Base-by-base conservation (phyloP, 345 rosid genomes). In the Erodium maritimum region DNA sequence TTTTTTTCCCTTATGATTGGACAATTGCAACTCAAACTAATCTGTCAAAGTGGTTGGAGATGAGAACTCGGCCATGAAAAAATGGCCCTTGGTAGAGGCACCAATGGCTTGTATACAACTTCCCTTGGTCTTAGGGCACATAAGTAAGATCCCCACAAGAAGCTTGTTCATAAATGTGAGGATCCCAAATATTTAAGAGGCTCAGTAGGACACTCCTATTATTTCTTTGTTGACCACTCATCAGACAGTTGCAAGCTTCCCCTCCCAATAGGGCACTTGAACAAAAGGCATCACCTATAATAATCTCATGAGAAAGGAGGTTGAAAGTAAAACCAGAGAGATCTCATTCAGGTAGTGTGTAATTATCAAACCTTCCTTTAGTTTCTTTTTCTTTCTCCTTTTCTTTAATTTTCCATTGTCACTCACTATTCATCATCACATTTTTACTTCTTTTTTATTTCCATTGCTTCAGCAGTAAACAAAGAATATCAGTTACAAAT, bases 321-420 rank as follows among this genome's bases (percentile, higher is more conserved):
- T 42, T 3, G 14, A 64, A 63, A 60, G 74, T 59, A 59, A 62
- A 61, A 62, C 17, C 54, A 53, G 34, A 46, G 46, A 9, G 69
- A 68, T 55, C 67, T 68, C 62, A 63, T 64, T 79, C 71, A 60
- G 86, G 86, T 71, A 59, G 67, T 70, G 48, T 66, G 77, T 81
- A 62, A 59, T 57, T 60, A 65, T 75, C 82, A 56, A 10, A n/a
- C 56, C 65, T 54, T 68, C 33, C 33, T 25, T 25, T 7, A 29
- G 9, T 71, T 58, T 62, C 67, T 67, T 77, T 77, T 73, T 55
- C 68, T 73, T 71, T 71, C 55, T 62, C 67, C 64, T 77, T 77
- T 73, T 55, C 68, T 73, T 71, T 55, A 62, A 54, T 63, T 64
- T 69, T 66, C 61, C 58, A 56, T 48, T 21, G 75, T 63, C 71